Conservation (phyloP, 2,329 filamentous ascomycete genomes). For the Chaetothyriales sp. region DNA sequence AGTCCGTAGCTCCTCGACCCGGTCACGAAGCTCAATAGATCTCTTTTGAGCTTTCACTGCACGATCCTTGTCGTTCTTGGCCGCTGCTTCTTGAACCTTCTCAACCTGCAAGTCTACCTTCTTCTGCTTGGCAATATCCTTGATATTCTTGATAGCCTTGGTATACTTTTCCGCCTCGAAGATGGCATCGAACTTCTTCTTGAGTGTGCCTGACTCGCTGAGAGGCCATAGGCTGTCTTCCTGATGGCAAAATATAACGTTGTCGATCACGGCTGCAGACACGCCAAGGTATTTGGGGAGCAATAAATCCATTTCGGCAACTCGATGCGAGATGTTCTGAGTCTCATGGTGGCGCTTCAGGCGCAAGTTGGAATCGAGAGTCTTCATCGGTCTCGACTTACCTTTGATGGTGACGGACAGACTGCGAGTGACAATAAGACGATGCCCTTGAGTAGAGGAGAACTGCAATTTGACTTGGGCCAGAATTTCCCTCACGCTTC, state of each 20-base stretch:
- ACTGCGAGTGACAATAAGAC: conserved; percentile 71
- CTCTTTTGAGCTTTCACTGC: conserved; percentile 58
- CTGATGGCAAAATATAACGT: conserved; percentile 97
- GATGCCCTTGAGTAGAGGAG: conserved; percentile 59
- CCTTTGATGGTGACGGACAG: conserved; percentile 82
- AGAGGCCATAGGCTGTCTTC: conserved; percentile 96
- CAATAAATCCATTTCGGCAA: conserved; percentile 67
- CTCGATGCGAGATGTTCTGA: conserved; percentile 62
- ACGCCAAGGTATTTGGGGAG: conserved; percentile 82
- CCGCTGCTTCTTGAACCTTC: conserved; percentile 61
- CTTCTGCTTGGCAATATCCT: conserved; percentile 68
- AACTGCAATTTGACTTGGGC: conserved; percentile 89
- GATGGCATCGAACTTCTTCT: conserved; percentile 93
- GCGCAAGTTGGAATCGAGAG: conserved; percentile 65
- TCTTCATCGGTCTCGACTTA: conserved; percentile 60
- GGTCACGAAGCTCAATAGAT: conserved; percentile 48
- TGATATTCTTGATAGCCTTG: conserved; percentile 93
- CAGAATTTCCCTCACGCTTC: conserved; percentile 73
- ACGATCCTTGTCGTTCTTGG: conserved; percentile 72
- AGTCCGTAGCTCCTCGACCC: conserved; percentile 44
- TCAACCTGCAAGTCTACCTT: conserved; percentile 59
- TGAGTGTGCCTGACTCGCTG: conserved; percentile 70
- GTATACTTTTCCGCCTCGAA: conserved; percentile 96
- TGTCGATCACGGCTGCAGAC: conserved; percentile 76
- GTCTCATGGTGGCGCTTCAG: conserved; percentile 66